Base-by-base conservation (phyloP, 139 green algal genomes). In the Trebouxia sp. region DNA sequence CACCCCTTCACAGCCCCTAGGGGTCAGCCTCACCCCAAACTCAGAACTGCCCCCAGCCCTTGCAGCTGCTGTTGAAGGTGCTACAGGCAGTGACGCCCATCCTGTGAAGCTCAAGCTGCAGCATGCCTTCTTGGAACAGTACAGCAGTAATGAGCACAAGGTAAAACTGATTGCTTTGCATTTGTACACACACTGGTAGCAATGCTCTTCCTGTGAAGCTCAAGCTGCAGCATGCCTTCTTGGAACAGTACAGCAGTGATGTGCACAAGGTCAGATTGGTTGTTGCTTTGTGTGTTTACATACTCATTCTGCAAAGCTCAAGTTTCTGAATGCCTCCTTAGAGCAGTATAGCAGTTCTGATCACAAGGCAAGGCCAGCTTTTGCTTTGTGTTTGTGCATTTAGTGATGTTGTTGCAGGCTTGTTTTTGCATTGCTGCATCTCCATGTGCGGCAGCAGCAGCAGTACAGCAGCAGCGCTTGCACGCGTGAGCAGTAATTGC, bases 61-160 rank as follows among this genome's bases (percentile, higher is more conserved):
- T 39, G 62, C 62, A 72, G 62, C 62, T 11, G 62, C 62, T 30
- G 62, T 35, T 72, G 62, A 72, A 24, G 62, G 12, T 10, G 14
- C 22, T 1, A 11, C 32, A 12, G 10, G 35, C 0, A 7, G 11
- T 3, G 8, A 62, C 4, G 22, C 17, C 37, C 75, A 87, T 22
- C 3, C 53, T 28, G 26, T 87, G 6, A 83, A 80, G 41, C 37
- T 80, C 48, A 67, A 55, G 30, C 79, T 91, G 26, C 85, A 90
- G 85, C 53, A 79, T 8, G 80, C 79, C 17, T 91, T 91, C 67
- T 70, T 91, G 65, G 79, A 86, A 30, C 78, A 89, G 77, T 90
- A 91, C 72, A 89, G 83, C 76, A 70, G 43, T 1, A n/a, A 81
- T 3, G 75, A 85, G 22, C 74, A 83, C 51, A 85, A 83, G 74